Base-by-base conservation (phyloP, 768 basidiomycete genomes). In the Tulasnella sp. region DNA sequence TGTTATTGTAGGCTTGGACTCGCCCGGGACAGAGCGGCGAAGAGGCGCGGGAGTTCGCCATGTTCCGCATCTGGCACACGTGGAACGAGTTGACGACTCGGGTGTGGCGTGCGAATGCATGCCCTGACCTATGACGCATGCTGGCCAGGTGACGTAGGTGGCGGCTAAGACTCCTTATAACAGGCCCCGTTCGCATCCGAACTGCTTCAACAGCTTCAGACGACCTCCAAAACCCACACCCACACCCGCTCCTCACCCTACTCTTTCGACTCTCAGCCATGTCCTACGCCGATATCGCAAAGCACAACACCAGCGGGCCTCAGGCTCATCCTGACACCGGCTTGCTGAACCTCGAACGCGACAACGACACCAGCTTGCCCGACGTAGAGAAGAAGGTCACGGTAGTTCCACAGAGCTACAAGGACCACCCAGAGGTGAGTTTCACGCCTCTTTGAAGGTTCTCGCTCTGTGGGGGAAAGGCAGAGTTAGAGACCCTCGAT, bases 321-420 rank as follows among this genome's bases (percentile, higher is more conserved):
- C 90, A 92, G 88, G 92, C 94, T 18, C 89, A 89, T 58, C 89
- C 94, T 73, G 91, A 94, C 84, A 90, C 89, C 4, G 89, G 88
- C 44, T 88, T 95, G 31, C 87, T 93, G 81, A 92, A 90, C 84
- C 91, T 87, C 34, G 72, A 82, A 77, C 34, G 24, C 16, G 87
- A 89, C 28, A 85, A 87, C 34, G 80, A 75, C 85, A 87, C 31
- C 85, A 87, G 42, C 83, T 86, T 75, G 84, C 88, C n/a, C 37
- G 84, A 84, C 76, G 83, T 83, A 12, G 84, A 85, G 75, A 84
- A 87, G 76, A 94, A 93, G 86, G 85, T 92, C 44, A 90, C 89
- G 81, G 83, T 93, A 78, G 91, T 92, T 34, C 84, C 89, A 0
- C 86, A 88, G 5, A 88, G 89, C 80, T 90, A 88, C 84, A 89